These are phyloP conservation scores for Syzygium syzygioides DNA, from an alignment of 441 rosid genomes.

Conservation along the genomic window DNA sequence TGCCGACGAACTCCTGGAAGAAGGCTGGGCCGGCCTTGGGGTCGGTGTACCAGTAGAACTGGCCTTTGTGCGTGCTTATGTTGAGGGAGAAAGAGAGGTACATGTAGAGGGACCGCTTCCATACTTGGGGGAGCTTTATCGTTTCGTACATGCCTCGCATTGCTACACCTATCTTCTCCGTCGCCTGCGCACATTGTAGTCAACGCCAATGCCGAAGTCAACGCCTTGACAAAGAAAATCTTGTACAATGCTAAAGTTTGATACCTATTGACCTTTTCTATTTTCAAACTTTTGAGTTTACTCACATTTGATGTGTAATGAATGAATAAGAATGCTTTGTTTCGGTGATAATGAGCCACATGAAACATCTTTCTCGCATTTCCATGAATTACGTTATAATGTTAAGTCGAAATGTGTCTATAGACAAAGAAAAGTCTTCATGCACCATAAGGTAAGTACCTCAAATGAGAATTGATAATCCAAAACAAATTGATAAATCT, in stretches of 20 bases:
- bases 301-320: background rate
- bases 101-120: conserved; percentile 85
- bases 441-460: background rate
- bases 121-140: conserved; percentile 60
- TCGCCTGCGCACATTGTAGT: conserved; percentile 19
- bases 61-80: conserved; percentile 77
- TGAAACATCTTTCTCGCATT: background rate
- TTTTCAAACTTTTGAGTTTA: background rate
- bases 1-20: conserved; percentile 74
- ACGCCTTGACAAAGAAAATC: background rate
- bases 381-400: background rate
- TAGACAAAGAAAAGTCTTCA: background rate
- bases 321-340: background rate
- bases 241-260: background rate
- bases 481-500: background rate
- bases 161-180: conserved; percentile 38
- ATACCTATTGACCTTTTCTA: background rate
- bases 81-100: conserved; percentile 67
- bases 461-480: fast-evolving
- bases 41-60: conserved; percentile 85
- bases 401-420: background rate
- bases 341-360: background rate
- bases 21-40: conserved; percentile 72
- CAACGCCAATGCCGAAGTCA: background rate
- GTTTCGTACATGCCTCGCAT: conserved; percentile 47